Percentiles rank a stretch among this genome's conserved stretches.
phyloP scores from a whole-genome alignment of 1,284 basidiomycete species.

The Cystobasidium sp. region DNA sequence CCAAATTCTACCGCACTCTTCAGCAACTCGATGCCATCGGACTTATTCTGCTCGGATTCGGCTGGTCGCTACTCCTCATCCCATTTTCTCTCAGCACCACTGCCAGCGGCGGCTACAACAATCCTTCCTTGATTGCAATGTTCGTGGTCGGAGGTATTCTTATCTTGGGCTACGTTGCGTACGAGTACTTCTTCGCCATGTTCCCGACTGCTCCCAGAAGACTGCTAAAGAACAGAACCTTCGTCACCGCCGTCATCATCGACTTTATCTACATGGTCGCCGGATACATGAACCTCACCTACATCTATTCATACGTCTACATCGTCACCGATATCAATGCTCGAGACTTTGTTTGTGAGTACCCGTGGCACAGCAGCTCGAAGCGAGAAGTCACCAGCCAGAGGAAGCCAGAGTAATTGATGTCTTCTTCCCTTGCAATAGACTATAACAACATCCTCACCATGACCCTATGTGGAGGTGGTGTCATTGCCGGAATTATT shows the following conservation, averaged over 20 bases:
- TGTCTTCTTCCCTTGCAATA: background rate
- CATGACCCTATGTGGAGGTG: slow-evolving; percentile 57
- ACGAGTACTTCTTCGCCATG: slow-evolving; percentile 45
- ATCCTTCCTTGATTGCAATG: slow-evolving; percentile 49
- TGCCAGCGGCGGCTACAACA: slow-evolving; percentile 46
- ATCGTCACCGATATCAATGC: slow-evolving; percentile 49
- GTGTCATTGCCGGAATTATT: slow-evolving; percentile 59
- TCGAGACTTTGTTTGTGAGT: slow-evolving; percentile 44
- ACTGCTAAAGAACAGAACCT: slow-evolving; percentile 40
- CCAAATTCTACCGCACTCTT: slow-evolving; percentile 14
- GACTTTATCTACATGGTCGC: slow-evolving; percentile 45
- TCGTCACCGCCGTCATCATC: slow-evolving; percentile 42
- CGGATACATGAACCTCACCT: slow-evolving; percentile 38
- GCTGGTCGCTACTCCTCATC: slow-evolving; percentile 46
- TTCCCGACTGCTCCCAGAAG: slow-evolving; percentile 45
- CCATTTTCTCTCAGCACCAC: slow-evolving; percentile 46
- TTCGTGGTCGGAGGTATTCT: slow-evolving; percentile 44
- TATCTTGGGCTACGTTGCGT: slow-evolving; percentile 42
- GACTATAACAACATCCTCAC: slow-evolving; percentile 52
- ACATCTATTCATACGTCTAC: slow-evolving; percentile 39
- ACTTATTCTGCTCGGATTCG: slow-evolving; percentile 47
- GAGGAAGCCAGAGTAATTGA: background rate
- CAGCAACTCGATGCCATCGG: slow-evolving; percentile 48
- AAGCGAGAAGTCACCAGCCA: background rate
- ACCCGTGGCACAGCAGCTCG: background rate